Conservation (phyloP, 495 filamentous ascomycete species). For the Penicillium turbatum region DNA sequence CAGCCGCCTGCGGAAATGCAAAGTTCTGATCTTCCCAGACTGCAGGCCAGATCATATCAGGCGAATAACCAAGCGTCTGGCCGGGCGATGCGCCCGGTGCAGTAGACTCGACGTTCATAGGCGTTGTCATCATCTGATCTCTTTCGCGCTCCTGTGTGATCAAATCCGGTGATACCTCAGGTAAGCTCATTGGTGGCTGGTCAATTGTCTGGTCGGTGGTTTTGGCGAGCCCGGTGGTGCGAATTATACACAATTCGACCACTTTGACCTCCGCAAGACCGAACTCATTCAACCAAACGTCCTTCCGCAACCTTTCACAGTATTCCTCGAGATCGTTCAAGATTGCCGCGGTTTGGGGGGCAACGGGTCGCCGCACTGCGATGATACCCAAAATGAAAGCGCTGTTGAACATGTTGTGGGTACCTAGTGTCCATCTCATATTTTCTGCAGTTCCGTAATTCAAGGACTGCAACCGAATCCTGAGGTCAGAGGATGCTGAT, state of each 20-base stretch:
- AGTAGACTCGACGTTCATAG: not conserved
- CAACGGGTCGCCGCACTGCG: slow-evolving; percentile 12
- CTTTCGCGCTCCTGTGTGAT: not conserved
- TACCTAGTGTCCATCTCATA: slow-evolving; percentile 18
- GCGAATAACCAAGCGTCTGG: slow-evolving; percentile 8
- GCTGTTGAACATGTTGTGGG: slow-evolving; percentile 19
- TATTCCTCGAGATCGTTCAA: slow-evolving; percentile 14
- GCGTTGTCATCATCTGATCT: not conserved
- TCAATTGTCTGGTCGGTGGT: slow-evolving; percentile 1
- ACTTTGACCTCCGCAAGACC: slow-evolving; percentile 18
- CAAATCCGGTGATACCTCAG: not conserved
- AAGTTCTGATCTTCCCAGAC: slow-evolving; percentile 18
- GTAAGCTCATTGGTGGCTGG: not conserved
- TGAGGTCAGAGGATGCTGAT: slow-evolving; percentile 15
- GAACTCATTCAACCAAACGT: slow-evolving; percentile 16
- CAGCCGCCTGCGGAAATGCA: slow-evolving; percentile 15
- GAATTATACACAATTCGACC: slow-evolving; percentile 14
- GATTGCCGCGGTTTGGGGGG: slow-evolving; percentile 13
- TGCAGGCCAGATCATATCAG: slow-evolving; percentile 16
- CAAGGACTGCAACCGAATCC: slow-evolving; percentile 9
- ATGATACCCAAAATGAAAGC: slow-evolving; percentile 16
- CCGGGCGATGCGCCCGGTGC: not conserved
- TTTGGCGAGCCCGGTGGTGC: slow-evolving; percentile 5
- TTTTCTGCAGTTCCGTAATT: slow-evolving; percentile 14
- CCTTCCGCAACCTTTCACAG: slow-evolving; percentile 10